Conservation (phyloP, 1,139 yeast species). For the Kurtzmaniella natalensis region DNA sequence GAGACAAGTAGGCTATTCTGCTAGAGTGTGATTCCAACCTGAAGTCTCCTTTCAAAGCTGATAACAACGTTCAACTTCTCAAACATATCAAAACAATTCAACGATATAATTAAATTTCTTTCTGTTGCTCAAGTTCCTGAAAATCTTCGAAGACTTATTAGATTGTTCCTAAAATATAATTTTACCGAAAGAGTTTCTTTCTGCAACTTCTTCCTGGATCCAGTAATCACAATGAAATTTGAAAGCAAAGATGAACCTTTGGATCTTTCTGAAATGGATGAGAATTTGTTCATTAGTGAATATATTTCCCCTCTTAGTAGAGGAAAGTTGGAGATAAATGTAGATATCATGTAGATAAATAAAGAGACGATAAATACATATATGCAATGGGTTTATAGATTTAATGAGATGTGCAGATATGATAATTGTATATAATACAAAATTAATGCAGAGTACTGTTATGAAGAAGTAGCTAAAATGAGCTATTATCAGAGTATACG, state of each 20-base stretch:
- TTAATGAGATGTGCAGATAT: no score
- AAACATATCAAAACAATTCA: constrained; percentile 78
- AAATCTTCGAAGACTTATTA: constrained; percentile 64
- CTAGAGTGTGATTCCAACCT: no score
- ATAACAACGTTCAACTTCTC: constrained; percentile 83
- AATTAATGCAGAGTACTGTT: background rate
- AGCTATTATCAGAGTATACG: no score
- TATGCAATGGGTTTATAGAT: no score
- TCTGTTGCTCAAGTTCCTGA: constrained; percentile 53
- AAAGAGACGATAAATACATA: background rate
- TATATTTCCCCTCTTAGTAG: constrained; percentile 50
- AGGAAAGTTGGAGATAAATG: no score
- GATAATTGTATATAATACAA: no score
- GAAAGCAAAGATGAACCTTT: constrained; percentile 51
- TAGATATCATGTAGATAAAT: constrained; percentile 6
- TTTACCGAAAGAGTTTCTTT: constrained; percentile 88
- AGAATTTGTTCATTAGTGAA: constrained; percentile 78
- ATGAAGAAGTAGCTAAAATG: background rate
- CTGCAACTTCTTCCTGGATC: constrained; percentile 75
- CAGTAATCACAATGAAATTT: constrained; percentile 45
- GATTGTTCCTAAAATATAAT: constrained; percentile 72
- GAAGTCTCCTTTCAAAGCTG: constrained; percentile 93
- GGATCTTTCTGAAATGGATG: constrained; percentile 69
- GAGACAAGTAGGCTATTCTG: no score
- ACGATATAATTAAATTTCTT: constrained; percentile 77